Evolutionary conservation across 768 basidiomycete genomes (phyloP).

Genomic region (Udeniomyces megalosporus): DNA sequence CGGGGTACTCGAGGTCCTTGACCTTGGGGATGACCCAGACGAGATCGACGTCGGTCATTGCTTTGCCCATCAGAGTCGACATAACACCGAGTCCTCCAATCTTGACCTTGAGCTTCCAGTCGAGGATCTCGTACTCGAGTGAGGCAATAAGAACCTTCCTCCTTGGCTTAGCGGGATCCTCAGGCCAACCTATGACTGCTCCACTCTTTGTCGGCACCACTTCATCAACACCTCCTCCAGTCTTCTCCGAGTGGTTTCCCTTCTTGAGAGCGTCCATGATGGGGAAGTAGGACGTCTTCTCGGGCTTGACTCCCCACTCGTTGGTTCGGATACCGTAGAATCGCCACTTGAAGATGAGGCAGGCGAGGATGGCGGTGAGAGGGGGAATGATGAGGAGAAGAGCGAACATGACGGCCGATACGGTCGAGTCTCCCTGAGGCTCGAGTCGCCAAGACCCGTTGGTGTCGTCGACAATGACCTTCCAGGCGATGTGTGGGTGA

Average conservation of each 20-base stretch:
- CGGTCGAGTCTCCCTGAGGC: slow-evolving; percentile 63
- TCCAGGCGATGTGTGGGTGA: slow-evolving; percentile 73
- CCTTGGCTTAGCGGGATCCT: slow-evolving; percentile 65
- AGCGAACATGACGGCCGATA: slow-evolving; percentile 77
- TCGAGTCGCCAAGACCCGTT: slow-evolving; percentile 59
- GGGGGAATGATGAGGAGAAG: slow-evolving; percentile 65
- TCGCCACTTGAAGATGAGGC: slow-evolving; percentile 78
- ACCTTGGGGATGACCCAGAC: slow-evolving; percentile 91
- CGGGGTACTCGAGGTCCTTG: slow-evolving; percentile 82
- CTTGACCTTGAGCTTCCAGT: slow-evolving; percentile 96
- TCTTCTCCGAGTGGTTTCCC: slow-evolving; percentile 5
- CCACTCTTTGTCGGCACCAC: slow-evolving; percentile 29
- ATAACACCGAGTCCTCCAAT: slow-evolving; percentile 96
- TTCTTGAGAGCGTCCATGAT: slow-evolving; percentile 59
- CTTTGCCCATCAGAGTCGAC: slow-evolving; percentile 94
- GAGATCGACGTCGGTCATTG: slow-evolving; percentile 90
- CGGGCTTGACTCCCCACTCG: slow-evolving; percentile 66
- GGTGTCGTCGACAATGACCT: slow-evolving; percentile 59
- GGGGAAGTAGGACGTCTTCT: slow-evolving; percentile 58
- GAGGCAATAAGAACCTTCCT: slow-evolving; percentile 83
- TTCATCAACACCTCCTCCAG: slow-evolving; percentile 33
- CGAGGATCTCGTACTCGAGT: slow-evolving; percentile 88
- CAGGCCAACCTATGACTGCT: slow-evolving; percentile 72
- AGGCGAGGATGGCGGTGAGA: slow-evolving; percentile 67
- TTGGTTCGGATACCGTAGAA: slow-evolving; percentile 95